These are phyloP conservation scores for Neobulgaria alba DNA, from an alignment of 2,329 filamentous ascomycete genomes.

Conservation along the genomic window DNA sequence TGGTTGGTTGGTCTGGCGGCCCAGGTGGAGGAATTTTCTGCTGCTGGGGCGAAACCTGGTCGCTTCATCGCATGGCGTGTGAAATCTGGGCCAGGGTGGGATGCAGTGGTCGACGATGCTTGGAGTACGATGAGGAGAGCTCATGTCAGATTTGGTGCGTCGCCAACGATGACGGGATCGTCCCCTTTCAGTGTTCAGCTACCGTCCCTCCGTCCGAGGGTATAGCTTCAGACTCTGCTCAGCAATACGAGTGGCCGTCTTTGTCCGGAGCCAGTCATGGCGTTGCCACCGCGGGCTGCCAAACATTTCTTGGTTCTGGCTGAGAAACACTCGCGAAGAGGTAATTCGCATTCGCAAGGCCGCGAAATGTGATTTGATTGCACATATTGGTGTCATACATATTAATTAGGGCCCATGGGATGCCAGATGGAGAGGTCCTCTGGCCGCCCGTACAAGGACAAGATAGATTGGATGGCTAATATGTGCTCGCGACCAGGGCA, in stretches of 20 bases:
- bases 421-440: too few relatives aligned
- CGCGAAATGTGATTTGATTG: not conserved
- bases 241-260: conserved; percentile 1
- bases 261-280: conserved; percentile 1
- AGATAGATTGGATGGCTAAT: too few relatives aligned
- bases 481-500: too few relatives aligned
- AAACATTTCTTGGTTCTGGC: too few relatives aligned
- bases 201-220: too few relatives aligned
- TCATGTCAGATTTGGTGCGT: conserved; percentile 9
- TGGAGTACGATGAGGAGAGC: not conserved
- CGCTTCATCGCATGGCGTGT: conserved; percentile 15
- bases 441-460: too few relatives aligned
- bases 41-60: conserved; percentile 14
- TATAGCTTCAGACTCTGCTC: too few relatives aligned
- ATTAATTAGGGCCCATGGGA: too few relatives aligned
- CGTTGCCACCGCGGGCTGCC: not conserved
- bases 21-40: conserved; percentile 13
- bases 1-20: conserved; percentile 10
- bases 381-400: too few relatives aligned
- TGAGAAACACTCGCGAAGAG: not conserved
- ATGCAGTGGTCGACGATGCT: not conserved
- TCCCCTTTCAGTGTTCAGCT: too few relatives aligned
- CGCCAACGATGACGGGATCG: too few relatives aligned
- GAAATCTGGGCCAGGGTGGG: too few relatives aligned
- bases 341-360: not conserved